Base-by-base conservation (phyloP, 805 yeast species). In the Brettanomyces sp. region DNA sequence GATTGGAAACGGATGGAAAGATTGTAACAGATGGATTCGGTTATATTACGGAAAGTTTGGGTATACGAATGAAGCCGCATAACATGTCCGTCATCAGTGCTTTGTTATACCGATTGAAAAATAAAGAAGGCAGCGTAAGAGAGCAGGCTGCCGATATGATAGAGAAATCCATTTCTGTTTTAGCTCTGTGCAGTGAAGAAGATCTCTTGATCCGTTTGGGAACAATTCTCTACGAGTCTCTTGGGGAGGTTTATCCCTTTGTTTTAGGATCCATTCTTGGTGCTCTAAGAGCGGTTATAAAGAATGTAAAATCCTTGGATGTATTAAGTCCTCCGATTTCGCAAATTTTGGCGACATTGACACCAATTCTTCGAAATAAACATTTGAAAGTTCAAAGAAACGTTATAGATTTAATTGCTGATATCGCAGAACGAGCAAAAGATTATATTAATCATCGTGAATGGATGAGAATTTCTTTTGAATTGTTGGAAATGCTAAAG, bases 381-480 rank as follows among this genome's bases (percentile, higher is more conserved):
- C 93, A 90, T 58, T 96, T 85, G 52, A 85, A 84, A 51, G 98
- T 93, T 2, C 97, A 89, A 60, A 91, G 86, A 52, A 76, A 81
- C 49, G 77, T 90, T 7, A 84, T 93, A 36, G 77, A 73, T 39
- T 67, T 91, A 18, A 82, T 93, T 24, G 96, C 96, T 2, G 69
- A 78, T 43, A 82, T 91, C 45, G 96, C 98, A 0, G 77, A 74
- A 42, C 72, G 77, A 39, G 90, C 85, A 8, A 81, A 95, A 1
- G 95, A 86, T 51, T 77, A 79, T 46, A 85, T 89, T 13, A 80
- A 89, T 35, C 95, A 96, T 3, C 79, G 87, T 50, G 99, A 93
- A 63, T 93, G 99, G 99, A 87, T 93, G 91, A 73, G 98, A 51
- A 85, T 91, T 24, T 86, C 96, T 57, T 88, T 86, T 63, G 96